Conservation (phyloP, 2,329 filamentous ascomycete species). For the Alternaria arbusti region DNA sequence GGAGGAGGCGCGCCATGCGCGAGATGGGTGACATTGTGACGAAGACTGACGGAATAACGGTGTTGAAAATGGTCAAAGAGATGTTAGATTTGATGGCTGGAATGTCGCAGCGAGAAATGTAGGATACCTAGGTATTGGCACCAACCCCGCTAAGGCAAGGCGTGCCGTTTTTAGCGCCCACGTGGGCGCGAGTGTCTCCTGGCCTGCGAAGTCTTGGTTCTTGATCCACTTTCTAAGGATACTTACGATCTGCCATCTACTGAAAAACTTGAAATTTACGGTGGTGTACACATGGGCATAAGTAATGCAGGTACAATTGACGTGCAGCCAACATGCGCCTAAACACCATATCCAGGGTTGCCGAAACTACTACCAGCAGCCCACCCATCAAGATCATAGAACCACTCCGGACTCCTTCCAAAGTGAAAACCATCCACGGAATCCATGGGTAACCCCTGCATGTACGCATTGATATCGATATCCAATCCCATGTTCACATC, state of each 20-base stretch:
- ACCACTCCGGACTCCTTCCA: constrained; percentile 15
- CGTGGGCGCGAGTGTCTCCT: background rate
- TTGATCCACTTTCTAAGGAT: no score
- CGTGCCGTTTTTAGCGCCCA: background rate
- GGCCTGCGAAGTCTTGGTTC: background rate
- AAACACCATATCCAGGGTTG: background rate
- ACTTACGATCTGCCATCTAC: no score
- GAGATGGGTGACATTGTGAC: constrained; percentile 13
- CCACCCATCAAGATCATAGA: constrained; percentile 13
- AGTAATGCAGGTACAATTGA: background rate
- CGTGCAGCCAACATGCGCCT: background rate
- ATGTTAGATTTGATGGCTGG: background rate
- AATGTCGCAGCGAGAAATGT: background rate
- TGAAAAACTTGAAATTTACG: no score
- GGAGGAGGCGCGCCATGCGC: constrained; percentile 11
- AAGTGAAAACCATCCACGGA: background rate
- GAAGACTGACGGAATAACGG: no score
- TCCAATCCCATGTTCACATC: background rate
- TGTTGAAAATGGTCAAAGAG: background rate
- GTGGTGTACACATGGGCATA: no score
- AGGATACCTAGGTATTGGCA: background rate
- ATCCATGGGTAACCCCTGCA: constrained; percentile 4
- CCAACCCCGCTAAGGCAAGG: background rate
- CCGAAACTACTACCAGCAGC: background rate
- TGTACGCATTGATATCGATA: constrained; percentile 8